Evolutionary conservation across 495 filamentous ascomycete genomes (phyloP), one percentile per base, ranked within the genome.

Genomic region (Letharia lupina): DNA sequence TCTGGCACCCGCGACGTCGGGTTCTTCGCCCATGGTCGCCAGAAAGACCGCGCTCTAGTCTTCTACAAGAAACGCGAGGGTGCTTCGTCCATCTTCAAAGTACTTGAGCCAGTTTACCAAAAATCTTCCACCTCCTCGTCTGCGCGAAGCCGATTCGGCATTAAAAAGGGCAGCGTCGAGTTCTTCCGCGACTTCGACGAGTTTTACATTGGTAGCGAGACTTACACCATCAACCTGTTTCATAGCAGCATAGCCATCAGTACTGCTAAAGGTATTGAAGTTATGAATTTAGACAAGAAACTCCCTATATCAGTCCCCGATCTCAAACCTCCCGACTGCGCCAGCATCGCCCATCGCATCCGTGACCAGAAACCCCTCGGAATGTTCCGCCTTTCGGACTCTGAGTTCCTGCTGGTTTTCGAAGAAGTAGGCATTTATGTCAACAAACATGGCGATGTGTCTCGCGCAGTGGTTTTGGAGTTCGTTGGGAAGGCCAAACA

Each of bases 151-250:
- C 84, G 90, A 12, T 79, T 96, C 48, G 78, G 83, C 1, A 70
- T 74, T 42, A 78, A 79, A 45, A 82, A 82, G 37, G 91, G 91
- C 16, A 86, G 83, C 65, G 97, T 94, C 6, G 94, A 98, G 71
- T 94, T 93, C 74, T 98, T 97, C 86, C 87, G 95, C 67, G 94
- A 98, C 71, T 99, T 90, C 71, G 94, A 96, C 77, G 93, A 97
- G 63, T 99, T 99, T 77, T 99, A 97, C 77, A 93, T 99, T 69
- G 93, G 94, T 10, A 87, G 90, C n/a, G 94, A 99, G 73, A 94
- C 90, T 73, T 96, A 89, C 75, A 88, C 89, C 37, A 90, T 99
- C 71, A 96, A 97, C 77, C 84, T 99, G 58, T 98, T 98, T 83
- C 91, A 96, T 75, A 88, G 85, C 1, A 91, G 89, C 63, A 89